phyloP scores from a whole-genome alignment of 2,329 filamentous ascomycete species.

The Exserohilum turcica region DNA sequence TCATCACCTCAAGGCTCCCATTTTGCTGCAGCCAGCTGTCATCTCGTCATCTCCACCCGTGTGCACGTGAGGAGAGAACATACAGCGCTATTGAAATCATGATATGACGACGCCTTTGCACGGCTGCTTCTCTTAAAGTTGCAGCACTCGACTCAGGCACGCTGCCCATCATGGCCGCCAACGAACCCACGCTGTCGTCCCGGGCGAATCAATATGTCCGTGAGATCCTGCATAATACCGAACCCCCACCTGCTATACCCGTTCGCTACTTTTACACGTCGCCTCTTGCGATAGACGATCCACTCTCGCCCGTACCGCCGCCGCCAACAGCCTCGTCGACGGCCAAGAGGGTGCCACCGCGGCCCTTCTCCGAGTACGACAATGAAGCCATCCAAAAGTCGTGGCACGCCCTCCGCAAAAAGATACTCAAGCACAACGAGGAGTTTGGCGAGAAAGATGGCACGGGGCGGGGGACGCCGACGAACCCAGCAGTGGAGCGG shows the following conservation, averaged over 20 bases:
- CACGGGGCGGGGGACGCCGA: conserved; percentile 28
- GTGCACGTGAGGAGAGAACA: conserved; percentile 12
- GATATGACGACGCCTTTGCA: conserved; percentile 19
- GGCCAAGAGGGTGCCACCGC: conserved; percentile 64
- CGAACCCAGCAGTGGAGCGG: conserved; percentile 42
- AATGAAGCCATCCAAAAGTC: conserved; percentile 79
- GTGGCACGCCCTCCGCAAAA: conserved; percentile 68
- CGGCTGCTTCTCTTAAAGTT: conserved; percentile 10
- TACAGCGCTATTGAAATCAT: conserved; percentile 9
- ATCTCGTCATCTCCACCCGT: conserved; percentile 5
- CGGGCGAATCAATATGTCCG: conserved; percentile 53
- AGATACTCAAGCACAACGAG: conserved; percentile 53
- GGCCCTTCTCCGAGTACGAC: conserved; percentile 79
- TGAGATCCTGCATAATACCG: conserved; percentile 49
- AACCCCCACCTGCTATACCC: conserved; percentile 42
- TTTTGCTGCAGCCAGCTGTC: conserved; percentile 8
- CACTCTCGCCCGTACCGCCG: conserved; percentile 70
- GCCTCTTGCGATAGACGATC: conserved; percentile 82
- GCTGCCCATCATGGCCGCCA: conserved; percentile 23
- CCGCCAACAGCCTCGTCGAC: conserved; percentile 54
- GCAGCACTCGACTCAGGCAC: conserved; percentile 3
- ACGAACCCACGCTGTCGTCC: conserved; percentile 32
- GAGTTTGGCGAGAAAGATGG: conserved; percentile 44
- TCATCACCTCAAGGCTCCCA: conserved; percentile 25
- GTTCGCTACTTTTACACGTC: conserved; percentile 80